Base-by-base conservation (phyloP, 495 filamentous ascomycete genomes). In the Aspergillus saccharolyticus region DNA sequence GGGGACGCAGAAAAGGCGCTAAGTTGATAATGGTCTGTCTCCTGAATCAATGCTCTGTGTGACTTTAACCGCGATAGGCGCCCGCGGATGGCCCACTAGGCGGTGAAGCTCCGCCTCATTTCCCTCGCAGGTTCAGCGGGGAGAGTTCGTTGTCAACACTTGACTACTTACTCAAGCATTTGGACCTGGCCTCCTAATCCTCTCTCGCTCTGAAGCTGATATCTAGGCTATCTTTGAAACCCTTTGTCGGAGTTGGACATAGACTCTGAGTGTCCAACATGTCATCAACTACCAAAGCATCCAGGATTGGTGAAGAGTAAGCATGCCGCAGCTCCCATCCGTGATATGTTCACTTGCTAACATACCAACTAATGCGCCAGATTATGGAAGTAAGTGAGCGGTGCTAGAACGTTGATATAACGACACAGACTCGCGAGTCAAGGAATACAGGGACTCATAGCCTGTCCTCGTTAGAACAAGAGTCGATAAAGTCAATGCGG, bases 231-330 rank as follows among this genome's bases (percentile, higher is more conserved):
- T 56, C 14, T n/a, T 47, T 30, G 7, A 18, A 14, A 18, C 3
- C 43, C 4, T 16, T 28, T 17, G 16, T 14, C 25, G 44, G 16
- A 6, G 16, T 1, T 14, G 12, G 33, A 39, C 6, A 39, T 12
- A 39, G 33, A 15, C 33, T n/a, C 33, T 15, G 2, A 15, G 33
- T 2, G 33, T 12, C 5, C 33, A 62, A 43, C 25, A 73, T 93
- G 89, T 88, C 91, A 63, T 86, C 91, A 48, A 87, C 84, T 42
- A 75, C 70, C 14, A 97, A 96, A 79, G 89, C 91, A 61, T 89
- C 90, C 58, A 88, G 94, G 62, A 80, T 96, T 70, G 94, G 94
- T 68, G 94, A 98, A 86, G 95, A 98, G 94, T 97, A 83, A 80
- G 91, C 80, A 50, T 50, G 60, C 44, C 53, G 59, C 54, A 52